These are phyloP conservation scores for Scheffersomyces cryptocercus DNA, from an alignment of 1,139 yeast genomes.

Conservation along the genomic window DNA sequence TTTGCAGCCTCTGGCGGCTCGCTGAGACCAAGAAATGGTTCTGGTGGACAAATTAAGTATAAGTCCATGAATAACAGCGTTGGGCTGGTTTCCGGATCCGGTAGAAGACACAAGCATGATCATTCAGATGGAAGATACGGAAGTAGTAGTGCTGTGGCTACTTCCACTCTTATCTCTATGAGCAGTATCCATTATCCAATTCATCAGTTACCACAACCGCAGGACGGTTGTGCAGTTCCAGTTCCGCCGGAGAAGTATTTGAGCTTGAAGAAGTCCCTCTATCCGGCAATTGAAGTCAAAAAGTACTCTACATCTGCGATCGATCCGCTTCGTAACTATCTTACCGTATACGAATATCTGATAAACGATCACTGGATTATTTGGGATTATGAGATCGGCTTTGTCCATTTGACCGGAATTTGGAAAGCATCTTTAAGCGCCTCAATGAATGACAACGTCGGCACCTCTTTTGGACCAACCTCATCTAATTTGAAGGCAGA, in stretches of 20 bases:
- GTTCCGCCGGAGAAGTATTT: conserved; percentile 28
- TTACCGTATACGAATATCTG: conserved; percentile 73
- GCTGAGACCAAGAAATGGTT: no score
- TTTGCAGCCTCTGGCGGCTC: no score
- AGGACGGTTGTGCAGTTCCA: conserved; percentile 12
- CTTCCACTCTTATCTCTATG: conserved; percentile 7
- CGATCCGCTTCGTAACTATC: conserved; percentile 54
- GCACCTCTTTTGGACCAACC: conserved; percentile 2
- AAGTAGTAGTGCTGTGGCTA: background rate
- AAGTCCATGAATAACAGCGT: background rate
- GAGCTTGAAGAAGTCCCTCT: conserved; percentile 24
- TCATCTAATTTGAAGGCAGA: conserved; percentile 62
- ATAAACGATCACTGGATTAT: conserved; percentile 69
- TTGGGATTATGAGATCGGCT: conserved; percentile 89
- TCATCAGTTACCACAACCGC: conserved; percentile 10
- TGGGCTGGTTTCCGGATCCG: background rate
- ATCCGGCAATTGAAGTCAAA: conserved; percentile 50
- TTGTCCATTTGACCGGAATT: conserved; percentile 86
- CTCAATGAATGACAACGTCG: conserved; percentile 8
- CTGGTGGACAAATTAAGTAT: background rate
- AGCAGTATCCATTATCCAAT: conserved; percentile 22
- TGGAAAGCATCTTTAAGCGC: conserved; percentile 71
- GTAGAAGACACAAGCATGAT: background rate
- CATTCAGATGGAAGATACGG: background rate
- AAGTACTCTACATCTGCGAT: conserved; percentile 77